Evolutionary conservation across 2,329 filamentous ascomycete species (phyloP).

Genomic region (Penicillium sp.): DNA sequence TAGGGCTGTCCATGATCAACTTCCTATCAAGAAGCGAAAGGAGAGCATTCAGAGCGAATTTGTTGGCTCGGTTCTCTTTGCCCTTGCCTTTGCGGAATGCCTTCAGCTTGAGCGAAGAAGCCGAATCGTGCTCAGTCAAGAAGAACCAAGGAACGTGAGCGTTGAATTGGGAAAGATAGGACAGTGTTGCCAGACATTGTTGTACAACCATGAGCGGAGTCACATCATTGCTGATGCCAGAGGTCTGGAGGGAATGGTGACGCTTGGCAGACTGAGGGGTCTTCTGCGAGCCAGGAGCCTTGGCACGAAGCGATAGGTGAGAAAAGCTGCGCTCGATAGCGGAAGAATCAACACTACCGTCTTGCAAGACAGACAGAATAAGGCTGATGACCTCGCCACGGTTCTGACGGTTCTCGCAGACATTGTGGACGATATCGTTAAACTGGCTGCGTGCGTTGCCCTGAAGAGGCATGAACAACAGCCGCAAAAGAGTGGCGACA

Average conservation of each 20-base stretch:
- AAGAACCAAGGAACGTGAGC: conserved; percentile 88
- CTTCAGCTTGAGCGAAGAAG: conserved; percentile 72
- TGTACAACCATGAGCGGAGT: conserved; percentile 94
- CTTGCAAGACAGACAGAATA: conserved; percentile 87
- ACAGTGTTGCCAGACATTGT: conserved; percentile 84
- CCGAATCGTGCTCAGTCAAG: conserved; percentile 86
- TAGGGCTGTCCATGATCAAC: conserved; percentile 93
- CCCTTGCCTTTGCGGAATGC: conserved; percentile 80
- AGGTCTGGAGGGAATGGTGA: conserved; percentile 62
- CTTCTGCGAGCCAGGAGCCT: conserved; percentile 73
- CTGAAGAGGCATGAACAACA: conserved; percentile 96
- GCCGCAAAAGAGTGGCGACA: conserved; percentile 89
- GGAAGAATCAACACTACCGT: conserved; percentile 88
- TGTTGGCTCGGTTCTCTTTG: conserved; percentile 79
- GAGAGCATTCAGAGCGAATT: conserved; percentile 89
- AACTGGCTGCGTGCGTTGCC: conserved; percentile 80
- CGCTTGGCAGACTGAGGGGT: conserved; percentile 80
- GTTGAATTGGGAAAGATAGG: conserved; percentile 80
- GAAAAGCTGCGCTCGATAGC: conserved; percentile 95
- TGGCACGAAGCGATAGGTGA: conserved; percentile 86
- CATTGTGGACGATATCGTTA: conserved; percentile 82
- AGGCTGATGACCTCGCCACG: conserved; percentile 91
- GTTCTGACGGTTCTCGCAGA: conserved; percentile 96
- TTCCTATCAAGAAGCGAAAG: conserved; percentile 87
- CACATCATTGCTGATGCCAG: conserved; percentile 72